Base-by-base conservation (phyloP, 108 stramenopile species). In the Pelagomonas calceolata region DNA sequence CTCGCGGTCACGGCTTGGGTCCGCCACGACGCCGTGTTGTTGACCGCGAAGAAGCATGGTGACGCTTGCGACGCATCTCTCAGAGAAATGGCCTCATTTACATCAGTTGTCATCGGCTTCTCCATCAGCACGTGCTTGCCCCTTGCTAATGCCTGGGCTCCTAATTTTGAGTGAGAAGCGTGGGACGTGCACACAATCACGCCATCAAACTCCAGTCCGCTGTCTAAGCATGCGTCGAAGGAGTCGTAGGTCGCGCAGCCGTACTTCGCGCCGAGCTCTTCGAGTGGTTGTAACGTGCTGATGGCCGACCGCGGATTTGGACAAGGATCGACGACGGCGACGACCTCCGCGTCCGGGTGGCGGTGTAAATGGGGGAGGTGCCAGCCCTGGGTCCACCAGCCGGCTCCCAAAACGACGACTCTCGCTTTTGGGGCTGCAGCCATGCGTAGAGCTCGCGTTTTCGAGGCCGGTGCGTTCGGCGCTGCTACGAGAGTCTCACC, bases 381-480 rank as follows among this genome's bases (percentile, higher is more conserved):
- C 89, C 87, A 88, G 30, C 67, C 89, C 75, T 90, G 87, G 16
- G 72, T 51, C 88, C 88, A 89, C 86, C 86, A 89, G 17, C 88
- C 88, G 15, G 84, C 84, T 4, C 88, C 88, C 66, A 89, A 79
- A 32, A 89, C 82, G 32, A 82, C 51, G 51, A 60, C 10, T 17
- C 39, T 5, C 39, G 39, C 39, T n/a, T n/a, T n/a, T n/a, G n/a
- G n/a, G n/a, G n/a, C n/a, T n/a, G n/a, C n/a, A n/a, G n/a, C n/a
- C n/a, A n/a, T n/a, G n/a, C n/a, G n/a, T n/a, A n/a, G n/a, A n/a
- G n/a, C n/a, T n/a, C n/a, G n/a, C n/a, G n/a, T n/a, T n/a, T n/a
- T n/a, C n/a, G n/a, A n/a, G n/a, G n/a, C n/a, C n/a, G n/a, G n/a
- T n/a, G n/a, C n/a, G n/a, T n/a, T n/a, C n/a, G n/a, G n/a, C n/a